phyloP scores from a whole-genome alignment of 2,329 filamentous ascomycete genomes.

The Nemania abortiva region DNA sequence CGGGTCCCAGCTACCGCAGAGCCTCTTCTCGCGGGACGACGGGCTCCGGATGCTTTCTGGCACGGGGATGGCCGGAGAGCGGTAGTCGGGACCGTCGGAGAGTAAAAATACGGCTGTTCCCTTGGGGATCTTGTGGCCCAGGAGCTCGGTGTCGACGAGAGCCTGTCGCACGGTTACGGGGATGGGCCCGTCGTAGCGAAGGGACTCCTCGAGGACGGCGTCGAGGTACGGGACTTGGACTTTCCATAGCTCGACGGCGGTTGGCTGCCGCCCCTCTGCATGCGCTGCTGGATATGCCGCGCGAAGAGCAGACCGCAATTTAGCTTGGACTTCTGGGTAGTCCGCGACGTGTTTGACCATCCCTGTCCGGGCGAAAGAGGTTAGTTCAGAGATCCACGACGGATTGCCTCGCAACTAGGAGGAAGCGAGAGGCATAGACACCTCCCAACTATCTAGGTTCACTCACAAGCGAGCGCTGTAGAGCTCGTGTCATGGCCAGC shows the following conservation, averaged over 20 bases:
- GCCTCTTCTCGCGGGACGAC: conserved; percentile 64
- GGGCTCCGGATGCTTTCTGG: conserved; percentile 60
- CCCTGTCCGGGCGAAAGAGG: conserved; percentile 18
- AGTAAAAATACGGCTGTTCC: conserved; percentile 71
- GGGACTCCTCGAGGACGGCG: conserved; percentile 81
- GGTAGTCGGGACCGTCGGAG: conserved; percentile 56
- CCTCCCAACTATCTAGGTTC: not conserved
- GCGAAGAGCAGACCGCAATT: conserved; percentile 35
- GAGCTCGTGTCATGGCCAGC: conserved; percentile 48
- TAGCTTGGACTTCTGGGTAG: conserved; percentile 33
- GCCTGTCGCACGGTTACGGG: conserved; percentile 77
- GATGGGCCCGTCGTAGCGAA: conserved; percentile 80
- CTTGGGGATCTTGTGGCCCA: conserved; percentile 74
- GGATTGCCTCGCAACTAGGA: not conserved
- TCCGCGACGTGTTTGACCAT: conserved; percentile 40
- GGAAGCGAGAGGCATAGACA: not conserved
- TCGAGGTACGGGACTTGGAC: conserved; percentile 76
- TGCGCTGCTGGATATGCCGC: conserved; percentile 31
- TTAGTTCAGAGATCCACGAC: not conserved
- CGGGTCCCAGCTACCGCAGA: conserved; percentile 68
- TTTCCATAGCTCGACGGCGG: conserved; percentile 35
- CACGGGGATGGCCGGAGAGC: conserved; percentile 62
- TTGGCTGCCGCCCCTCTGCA: conserved; percentile 34
- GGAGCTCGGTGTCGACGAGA: conserved; percentile 72
- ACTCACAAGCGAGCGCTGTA: conserved; percentile 36